Evolutionary conservation across 2,329 filamentous ascomycete species (phyloP).

Genomic region (Fusarium globosum): DNA sequence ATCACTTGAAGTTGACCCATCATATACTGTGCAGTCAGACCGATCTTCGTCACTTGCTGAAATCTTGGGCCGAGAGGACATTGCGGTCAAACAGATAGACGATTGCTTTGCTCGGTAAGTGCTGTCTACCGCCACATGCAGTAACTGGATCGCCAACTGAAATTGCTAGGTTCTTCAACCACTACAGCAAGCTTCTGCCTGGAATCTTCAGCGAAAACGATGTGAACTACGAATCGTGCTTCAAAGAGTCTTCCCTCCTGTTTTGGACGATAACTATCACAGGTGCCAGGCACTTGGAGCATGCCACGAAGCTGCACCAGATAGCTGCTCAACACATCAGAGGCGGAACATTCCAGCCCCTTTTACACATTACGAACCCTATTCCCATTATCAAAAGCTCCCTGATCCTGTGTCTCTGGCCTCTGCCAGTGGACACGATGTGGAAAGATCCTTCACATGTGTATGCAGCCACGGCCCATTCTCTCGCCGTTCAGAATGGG

Average conservation of each 20-base stretch:
- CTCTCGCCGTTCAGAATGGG: conserved; percentile 2
- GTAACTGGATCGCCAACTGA: neutral
- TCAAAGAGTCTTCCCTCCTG: neutral
- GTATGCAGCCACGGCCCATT: neutral
- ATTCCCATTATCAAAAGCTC: neutral
- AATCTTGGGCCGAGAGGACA: neutral
- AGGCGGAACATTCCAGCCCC: neutral
- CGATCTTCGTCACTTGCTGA: neutral
- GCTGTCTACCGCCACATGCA: neutral
- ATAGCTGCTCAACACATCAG: neutral
- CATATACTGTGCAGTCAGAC: neutral
- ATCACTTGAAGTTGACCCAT: neutral
- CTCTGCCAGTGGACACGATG: neutral
- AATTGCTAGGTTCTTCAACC: neutral
- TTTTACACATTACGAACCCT: neutral
- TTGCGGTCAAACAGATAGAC: neutral
- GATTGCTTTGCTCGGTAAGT: neutral
- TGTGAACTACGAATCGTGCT: neutral
- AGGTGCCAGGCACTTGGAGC: neutral
- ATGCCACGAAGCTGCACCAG: neutral
- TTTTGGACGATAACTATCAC: conserved; percentile 5
- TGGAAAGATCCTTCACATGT: conserved; percentile 10
- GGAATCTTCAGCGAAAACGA: neutral
- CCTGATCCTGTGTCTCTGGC: conserved; percentile 1
- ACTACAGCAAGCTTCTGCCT: neutral